Conservation (phyloP, 768 basidiomycete species). For the Mycena venus region DNA sequence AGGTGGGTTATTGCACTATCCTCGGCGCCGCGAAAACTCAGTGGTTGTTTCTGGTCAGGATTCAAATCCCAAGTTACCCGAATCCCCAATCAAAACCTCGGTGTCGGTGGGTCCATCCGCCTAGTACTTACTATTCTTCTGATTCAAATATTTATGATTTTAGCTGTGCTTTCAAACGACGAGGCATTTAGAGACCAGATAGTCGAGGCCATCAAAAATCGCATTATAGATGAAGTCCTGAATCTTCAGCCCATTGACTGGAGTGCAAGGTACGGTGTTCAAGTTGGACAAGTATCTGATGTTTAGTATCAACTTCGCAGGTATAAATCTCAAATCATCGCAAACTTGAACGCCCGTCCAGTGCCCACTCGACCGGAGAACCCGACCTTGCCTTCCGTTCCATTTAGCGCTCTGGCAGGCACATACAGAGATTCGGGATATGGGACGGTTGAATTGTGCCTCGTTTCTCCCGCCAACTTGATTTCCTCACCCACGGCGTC, state of each 20-base stretch:
- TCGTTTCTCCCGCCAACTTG: constrained; percentile 12
- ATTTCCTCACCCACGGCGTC: too few relatives aligned
- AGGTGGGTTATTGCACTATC: neutral
- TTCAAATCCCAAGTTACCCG: constrained; percentile 39
- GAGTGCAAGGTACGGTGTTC: constrained; percentile 38
- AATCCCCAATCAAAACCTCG: constrained; percentile 40
- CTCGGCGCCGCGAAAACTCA: neutral
- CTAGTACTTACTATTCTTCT: too few relatives aligned
- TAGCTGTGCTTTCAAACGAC: constrained; percentile 48
- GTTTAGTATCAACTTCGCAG: neutral
- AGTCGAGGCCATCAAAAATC: constrained; percentile 38
- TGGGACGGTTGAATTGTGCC: constrained; percentile 25
- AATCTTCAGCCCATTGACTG: constrained; percentile 41
- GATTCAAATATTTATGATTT: constrained; percentile 8
- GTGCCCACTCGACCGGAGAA: constrained; percentile 13
- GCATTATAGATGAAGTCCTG: constrained; percentile 40
- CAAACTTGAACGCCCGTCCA: neutral
- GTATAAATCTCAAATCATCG: neutral
- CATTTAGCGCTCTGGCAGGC: constrained; percentile 21
- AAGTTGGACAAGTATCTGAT: neutral
- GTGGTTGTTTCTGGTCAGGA: constrained; percentile 18
- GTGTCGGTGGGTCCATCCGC: too few relatives aligned
- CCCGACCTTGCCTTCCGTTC: constrained; percentile 12
- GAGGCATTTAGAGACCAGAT: constrained; percentile 35
- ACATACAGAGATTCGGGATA: constrained; percentile 28